Evolutionary conservation across 2,329 filamentous ascomycete genomes (phyloP).

Genomic region (Penicillium aurantiogriseum): DNA sequence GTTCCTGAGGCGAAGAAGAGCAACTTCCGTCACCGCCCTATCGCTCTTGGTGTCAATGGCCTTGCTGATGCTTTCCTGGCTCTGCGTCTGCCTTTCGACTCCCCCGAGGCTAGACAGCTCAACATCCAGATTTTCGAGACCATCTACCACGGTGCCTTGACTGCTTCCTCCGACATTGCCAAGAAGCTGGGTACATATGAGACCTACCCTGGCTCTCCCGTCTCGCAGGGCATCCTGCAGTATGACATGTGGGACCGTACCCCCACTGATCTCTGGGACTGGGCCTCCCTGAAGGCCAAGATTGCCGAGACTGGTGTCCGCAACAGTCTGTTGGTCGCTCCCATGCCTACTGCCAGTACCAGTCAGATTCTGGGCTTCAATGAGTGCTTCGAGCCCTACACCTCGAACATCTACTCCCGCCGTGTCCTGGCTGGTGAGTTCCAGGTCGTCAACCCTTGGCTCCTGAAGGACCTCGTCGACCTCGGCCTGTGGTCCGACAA

Average conservation of each 20-base stretch:
- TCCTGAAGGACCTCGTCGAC: conserved; percentile 96
- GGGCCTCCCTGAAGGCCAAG: conserved; percentile 81
- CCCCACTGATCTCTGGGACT: conserved; percentile 94
- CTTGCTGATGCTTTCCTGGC: conserved; percentile 97
- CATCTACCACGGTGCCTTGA: conserved; percentile 94
- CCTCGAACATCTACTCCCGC: conserved; percentile 98
- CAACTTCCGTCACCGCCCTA: conserved; percentile 95
- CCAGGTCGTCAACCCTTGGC: conserved; percentile 98
- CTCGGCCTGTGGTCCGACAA: conserved; percentile 98
- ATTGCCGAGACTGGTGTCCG: conserved; percentile 91
- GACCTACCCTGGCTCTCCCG: conserved; percentile 88
- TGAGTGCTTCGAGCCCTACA: conserved; percentile 99
- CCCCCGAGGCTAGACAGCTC: conserved; percentile 84
- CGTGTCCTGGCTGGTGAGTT: conserved; percentile 98
- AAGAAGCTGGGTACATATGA: conserved; percentile 80
- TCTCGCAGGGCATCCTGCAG: conserved; percentile 92
- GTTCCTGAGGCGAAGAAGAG: conserved; percentile 89
- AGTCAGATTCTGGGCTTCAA: conserved; percentile 99
- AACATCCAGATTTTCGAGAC: conserved; percentile 99
- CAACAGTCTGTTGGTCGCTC: conserved; percentile 91
- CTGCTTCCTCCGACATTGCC: conserved; percentile 82
- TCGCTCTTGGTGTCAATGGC: conserved; percentile 95
- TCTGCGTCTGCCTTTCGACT: conserved; percentile 94
- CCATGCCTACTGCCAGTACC: conserved; percentile 96
- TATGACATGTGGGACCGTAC: conserved; percentile 99